Evolutionary conservation across 331 rosid genomes (phyloP).

Genomic region (Quercus phellos): DNA sequence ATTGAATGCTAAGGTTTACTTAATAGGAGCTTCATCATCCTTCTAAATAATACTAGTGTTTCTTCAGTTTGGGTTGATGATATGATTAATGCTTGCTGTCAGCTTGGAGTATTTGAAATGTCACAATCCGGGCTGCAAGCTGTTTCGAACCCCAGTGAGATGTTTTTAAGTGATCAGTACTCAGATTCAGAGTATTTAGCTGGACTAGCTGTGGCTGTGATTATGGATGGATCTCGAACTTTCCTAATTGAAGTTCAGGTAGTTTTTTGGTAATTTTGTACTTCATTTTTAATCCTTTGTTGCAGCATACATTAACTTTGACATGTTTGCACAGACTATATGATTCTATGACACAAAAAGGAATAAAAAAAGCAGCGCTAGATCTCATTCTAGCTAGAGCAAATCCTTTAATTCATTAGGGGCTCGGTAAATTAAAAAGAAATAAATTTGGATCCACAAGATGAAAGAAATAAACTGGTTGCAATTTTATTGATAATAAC

Average conservation of each 20-base stretch:
- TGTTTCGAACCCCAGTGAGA: constrained; percentile 69
- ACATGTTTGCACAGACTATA: neutral
- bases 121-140: constrained; percentile 61
- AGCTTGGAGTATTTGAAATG: constrained; percentile 99
- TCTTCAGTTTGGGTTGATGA: constrained; percentile 15
- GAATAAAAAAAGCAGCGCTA: too few species aligned
- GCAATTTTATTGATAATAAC: too few species aligned
- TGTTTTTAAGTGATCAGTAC: constrained; percentile 70
- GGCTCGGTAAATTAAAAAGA: too few species aligned
- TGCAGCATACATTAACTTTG: neutral
- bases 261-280: constrained; percentile 6
- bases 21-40: neutral
- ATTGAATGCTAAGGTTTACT: neutral
- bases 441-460: too few species aligned
- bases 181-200: constrained; percentile 61
- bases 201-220: constrained; percentile 79
- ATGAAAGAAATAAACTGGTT: too few species aligned
- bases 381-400: too few species aligned
- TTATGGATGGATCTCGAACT: constrained; percentile 89
- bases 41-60: constrained; percentile 3
- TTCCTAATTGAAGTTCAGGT: constrained; percentile 95
- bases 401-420: too few species aligned
- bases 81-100: constrained; percentile 20
- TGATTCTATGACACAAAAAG: neutral
- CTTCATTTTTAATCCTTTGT: neutral